Evolutionary conservation across 768 basidiomycete species (phyloP), one percentile per base, ranked within the genome.

Genomic region (Trametes elegans): DNA sequence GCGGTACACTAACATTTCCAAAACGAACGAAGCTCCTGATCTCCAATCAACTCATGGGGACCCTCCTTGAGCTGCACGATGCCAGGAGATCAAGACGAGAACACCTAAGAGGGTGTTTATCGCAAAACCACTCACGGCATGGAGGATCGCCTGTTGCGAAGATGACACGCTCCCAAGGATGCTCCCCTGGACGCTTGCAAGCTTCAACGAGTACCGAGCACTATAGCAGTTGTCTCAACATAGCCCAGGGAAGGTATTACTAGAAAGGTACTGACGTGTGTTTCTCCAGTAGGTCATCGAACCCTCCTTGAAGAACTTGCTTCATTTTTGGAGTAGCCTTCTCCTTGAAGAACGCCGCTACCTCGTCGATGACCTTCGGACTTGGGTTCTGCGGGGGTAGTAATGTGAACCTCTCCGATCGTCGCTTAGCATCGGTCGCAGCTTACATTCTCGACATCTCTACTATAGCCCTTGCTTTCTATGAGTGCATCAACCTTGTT

Each of bases 31-130:
- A 55, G 27, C 3, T 55, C 45, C 13, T 32, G 3, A n/a, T 55
- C 54, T 16, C 49, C 39, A 9, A 55, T 49, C 13, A 55, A 26
- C 13, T 34, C 23, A 13, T 55, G 54, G 7, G 54, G 46, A 14
- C 54, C 54, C 16, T 48, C 46, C 18, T 36, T 35, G 23, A 55
- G 47, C 54, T 55, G n/a, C n/a, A n/a, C n/a, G n/a, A 28, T 8
- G 21, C 14, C 26, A 16, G n/a, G n/a, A n/a, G 11, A 1, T 10
- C 21, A 16, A 13, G 1, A 5, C 8, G 8, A 26, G 19, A 19
- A 1, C 11, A 3, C 5, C 7, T 2, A n/a, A 32, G 2, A 3
- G 3, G 8, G 29, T 0, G 5, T 2, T 11, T 6, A 34, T 29
- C 11, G 14, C 1, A 3, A 18, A 21, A 34, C 19, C 1, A 35